These are phyloP conservation scores for Globisporangium alternatum DNA, from an alignment of 352 stramenopile species.

Conservation along the genomic window DNA sequence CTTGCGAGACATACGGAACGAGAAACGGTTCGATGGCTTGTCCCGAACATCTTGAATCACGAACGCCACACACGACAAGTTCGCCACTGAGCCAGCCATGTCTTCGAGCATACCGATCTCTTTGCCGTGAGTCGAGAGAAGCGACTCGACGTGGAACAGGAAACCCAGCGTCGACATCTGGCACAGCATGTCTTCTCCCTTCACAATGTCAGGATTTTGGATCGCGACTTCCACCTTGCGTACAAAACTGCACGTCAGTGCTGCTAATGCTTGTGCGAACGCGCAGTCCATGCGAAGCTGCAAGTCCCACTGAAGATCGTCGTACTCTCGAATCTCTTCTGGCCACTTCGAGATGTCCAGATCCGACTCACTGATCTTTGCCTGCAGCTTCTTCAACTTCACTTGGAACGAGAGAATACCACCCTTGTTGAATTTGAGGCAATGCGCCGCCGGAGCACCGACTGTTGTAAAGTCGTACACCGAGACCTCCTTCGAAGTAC, in stretches of 20 bases:
- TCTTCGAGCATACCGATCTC: slow-evolving; percentile 96
- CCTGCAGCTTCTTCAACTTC: slow-evolving; percentile 79
- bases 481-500: slow-evolving; percentile 77
- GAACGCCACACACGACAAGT: slow-evolving; percentile 85
- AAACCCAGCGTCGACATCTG: slow-evolving; percentile 83
- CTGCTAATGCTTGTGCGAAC: slow-evolving; percentile 73
- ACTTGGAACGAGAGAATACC: slow-evolving; percentile 80
- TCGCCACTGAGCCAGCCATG: slow-evolving; percentile 78
- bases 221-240: slow-evolving; percentile 85
- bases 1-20: slow-evolving; percentile 80
- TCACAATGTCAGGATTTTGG: slow-evolving; percentile 67
- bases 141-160: slow-evolving; percentile 90
- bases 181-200: slow-evolving; percentile 79
- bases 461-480: slow-evolving; percentile 86
- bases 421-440: slow-evolving; percentile 88
- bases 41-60: slow-evolving; percentile 85
- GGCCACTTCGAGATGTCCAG: slow-evolving; percentile 75
- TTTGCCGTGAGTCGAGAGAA: slow-evolving; percentile 94
- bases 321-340: slow-evolving; percentile 77
- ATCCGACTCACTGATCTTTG: slow-evolving; percentile 66
- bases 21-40: slow-evolving; percentile 82
- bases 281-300: slow-evolving; percentile 81
- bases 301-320: slow-evolving; percentile 84
- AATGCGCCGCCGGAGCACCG: slow-evolving; percentile 73
- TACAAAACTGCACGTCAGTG: slow-evolving; percentile 76